Evolutionary conservation across 1,284 basidiomycete species (phyloP).

Genomic region (Ustilago loliicola): DNA sequence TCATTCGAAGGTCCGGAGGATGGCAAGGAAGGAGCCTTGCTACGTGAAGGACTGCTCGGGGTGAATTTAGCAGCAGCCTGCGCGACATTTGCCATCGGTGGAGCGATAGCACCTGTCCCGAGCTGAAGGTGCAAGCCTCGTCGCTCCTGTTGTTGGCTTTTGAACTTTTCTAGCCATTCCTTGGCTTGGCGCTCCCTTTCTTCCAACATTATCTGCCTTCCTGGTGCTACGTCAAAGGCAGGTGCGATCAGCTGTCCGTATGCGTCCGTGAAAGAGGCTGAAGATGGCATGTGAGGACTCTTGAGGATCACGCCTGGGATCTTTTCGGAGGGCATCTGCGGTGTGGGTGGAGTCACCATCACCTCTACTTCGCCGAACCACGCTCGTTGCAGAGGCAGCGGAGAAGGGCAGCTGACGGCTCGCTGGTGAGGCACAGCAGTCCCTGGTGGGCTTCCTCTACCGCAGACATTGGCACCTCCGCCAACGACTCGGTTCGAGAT

Average conservation of each 20-base stretch:
- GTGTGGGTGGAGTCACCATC: conserved; percentile 44
- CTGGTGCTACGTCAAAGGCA: conserved; percentile 41
- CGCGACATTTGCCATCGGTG: conserved; percentile 19
- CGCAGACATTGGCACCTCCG: neutral
- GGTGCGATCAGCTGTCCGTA: conserved; percentile 32
- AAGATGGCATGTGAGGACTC: conserved; percentile 14
- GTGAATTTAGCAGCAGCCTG: conserved; percentile 28
- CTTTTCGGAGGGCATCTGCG: conserved; percentile 23
- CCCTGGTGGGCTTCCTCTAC: neutral
- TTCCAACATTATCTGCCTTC: conserved; percentile 27
- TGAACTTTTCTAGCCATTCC: conserved; percentile 24
- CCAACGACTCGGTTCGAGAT: conserved; percentile 32
- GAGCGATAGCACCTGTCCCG: conserved; percentile 16
- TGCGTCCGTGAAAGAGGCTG: conserved; percentile 18
- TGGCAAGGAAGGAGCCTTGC: neutral
- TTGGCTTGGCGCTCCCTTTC: conserved; percentile 29
- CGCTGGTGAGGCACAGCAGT: conserved; percentile 17
- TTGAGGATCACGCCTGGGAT: conserved; percentile 30
- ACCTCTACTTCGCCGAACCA: conserved; percentile 37
- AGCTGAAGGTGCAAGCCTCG: conserved; percentile 15
- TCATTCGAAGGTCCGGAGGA: neutral
- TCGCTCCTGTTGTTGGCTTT: conserved; percentile 18
- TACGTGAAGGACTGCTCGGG: conserved; percentile 10
- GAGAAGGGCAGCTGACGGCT: conserved; percentile 42
- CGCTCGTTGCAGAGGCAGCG: conserved; percentile 10